Conservation (phyloP, 306 rosid genomes). For the Inga oerstediana region DNA sequence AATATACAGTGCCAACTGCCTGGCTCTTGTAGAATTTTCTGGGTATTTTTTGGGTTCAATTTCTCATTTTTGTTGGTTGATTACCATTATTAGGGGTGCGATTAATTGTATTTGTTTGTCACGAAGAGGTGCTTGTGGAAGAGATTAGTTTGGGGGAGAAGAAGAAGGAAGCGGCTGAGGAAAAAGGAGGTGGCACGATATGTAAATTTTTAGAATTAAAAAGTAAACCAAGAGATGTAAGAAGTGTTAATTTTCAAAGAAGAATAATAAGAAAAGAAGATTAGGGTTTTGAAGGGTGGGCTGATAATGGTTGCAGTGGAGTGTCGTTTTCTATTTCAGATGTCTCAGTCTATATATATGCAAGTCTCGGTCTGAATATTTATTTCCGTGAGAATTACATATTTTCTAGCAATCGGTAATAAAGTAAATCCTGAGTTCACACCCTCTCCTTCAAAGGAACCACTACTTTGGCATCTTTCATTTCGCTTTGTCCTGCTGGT, state of each 20-base stretch:
- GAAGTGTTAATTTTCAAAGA: slow-evolving; percentile 22
- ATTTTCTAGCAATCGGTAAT: slow-evolving; percentile 25
- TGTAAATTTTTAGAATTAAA: slow-evolving; percentile 30
- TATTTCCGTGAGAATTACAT: slow-evolving; percentile 75
- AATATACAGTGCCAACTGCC: slow-evolving; percentile 29
- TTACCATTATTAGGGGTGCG: slow-evolving; percentile 24
- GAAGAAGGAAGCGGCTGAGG: slow-evolving; percentile 23
- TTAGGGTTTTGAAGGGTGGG: slow-evolving; percentile 55
- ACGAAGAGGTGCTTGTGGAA: slow-evolving; percentile 38
- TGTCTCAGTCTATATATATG: slow-evolving; percentile 39
- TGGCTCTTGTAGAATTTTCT: slow-evolving; percentile 18
- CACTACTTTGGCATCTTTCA: slow-evolving; percentile 40
- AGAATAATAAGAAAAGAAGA: slow-evolving; percentile 30
- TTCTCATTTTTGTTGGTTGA: slow-evolving; percentile 10
- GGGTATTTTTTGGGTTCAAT: neutral
- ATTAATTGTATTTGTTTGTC: slow-evolving; percentile 20
- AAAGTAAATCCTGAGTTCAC: slow-evolving; percentile 34
- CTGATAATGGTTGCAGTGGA: slow-evolving; percentile 78
- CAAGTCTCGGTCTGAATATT: slow-evolving; percentile 55
- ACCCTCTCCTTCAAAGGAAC: slow-evolving; percentile 34
- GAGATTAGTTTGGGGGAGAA: slow-evolving; percentile 18
- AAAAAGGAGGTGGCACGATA: slow-evolving; percentile 26
- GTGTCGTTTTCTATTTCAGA: slow-evolving; percentile 80
- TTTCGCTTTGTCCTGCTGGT: neutral
- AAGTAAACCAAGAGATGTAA: slow-evolving; percentile 5